Evolutionary conservation across 176 grass and related monocot species (phyloP), one percentile per base, ranked within the genome.

Genomic region (Ananas comosus): DNA sequence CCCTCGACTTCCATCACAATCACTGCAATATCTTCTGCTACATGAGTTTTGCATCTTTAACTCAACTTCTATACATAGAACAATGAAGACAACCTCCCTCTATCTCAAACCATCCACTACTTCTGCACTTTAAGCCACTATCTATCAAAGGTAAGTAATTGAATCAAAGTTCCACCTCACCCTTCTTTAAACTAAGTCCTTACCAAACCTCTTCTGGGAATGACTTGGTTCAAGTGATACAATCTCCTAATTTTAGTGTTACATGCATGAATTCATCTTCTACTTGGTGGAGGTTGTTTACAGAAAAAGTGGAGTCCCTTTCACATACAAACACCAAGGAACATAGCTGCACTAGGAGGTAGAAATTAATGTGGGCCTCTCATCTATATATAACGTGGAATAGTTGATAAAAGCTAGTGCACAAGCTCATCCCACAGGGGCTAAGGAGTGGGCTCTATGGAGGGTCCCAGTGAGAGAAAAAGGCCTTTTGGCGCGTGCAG

Each of bases 371-470:
- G 54, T 16, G 54, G 54, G 33, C 4, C 33, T 42, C 33, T 58
- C 54, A n/a, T 16, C 13, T 58, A 9, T 58, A 58, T 58, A 58
- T 58, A 58, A 58, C 19, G 54, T 9, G 18, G 14, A 58, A 58
- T 17, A 16, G 54, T 13, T 13, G 13, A 19, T 13, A 3, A 58
- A 17, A 17, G 9, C 11, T 58, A 58, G 54, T 58, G 54, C 54
- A 58, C 16, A 16, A 58, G 54, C 54, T 18, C 18, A 18, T 71
- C 27, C 51, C 21, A 51, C 61, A 53, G 74, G 70, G 28, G 33
- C 70, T 10, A 65, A 53, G 69, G 49, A 19, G 12, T 24, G 64
- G 27, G 66, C 63, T 70, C 68, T 51, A 79, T 79, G 76, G 66
- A 42, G 27, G 48, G n/a, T n/a, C 68, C 48, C 63, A 65, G 17